A percentile compares a stretch with the other conserved stretches of the same genome.
phyloP scores from a whole-genome alignment of 345 rosid genomes.

The Physaria fendleri region DNA sequence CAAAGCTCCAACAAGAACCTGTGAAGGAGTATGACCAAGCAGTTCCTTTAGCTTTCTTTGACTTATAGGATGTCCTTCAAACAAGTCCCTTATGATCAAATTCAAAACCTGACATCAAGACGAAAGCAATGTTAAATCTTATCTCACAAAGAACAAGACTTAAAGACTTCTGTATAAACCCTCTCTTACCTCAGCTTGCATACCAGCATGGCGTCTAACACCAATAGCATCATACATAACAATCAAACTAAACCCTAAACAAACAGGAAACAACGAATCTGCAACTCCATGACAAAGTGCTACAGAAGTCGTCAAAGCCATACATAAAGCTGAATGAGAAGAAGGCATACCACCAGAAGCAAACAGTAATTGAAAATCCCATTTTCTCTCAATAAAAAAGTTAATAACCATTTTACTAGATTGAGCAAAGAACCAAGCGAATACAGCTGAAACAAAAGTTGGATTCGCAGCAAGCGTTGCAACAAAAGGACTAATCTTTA shows the following conservation, averaged over 20 bases:
- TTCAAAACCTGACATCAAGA: conserved; percentile 57
- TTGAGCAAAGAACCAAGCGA: conserved; percentile 74
- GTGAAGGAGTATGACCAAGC: conserved; percentile 88
- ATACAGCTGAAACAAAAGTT: conserved; percentile 71
- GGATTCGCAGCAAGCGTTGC: conserved; percentile 76
- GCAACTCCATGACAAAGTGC: conserved; percentile 87
- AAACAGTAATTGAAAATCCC: conserved; percentile 69
- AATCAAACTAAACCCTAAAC: conserved; percentile 86
- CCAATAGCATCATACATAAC: conserved; percentile 98
- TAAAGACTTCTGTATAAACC: neutral
- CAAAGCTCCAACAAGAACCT: conserved; percentile 82
- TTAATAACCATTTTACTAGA: conserved; percentile 64
- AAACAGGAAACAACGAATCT: conserved; percentile 87
- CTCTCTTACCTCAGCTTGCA: conserved; percentile 82
- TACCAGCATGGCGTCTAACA: conserved; percentile 92
- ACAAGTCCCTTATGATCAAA: conserved; percentile 79
- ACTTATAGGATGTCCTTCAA: conserved; percentile 91
- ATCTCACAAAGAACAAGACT: neutral
- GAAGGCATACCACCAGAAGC: conserved; percentile 98
- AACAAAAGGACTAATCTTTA: conserved; percentile 69
- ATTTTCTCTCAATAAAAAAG: conserved; percentile 82
- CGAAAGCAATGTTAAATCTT: neutral
- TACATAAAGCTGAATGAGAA: conserved; percentile 84
- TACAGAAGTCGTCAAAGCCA: conserved; percentile 87
- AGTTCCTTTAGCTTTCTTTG: conserved; percentile 91